Conservation (phyloP, 2,329 filamentous ascomycete species). For the Colletotrichum trifolii region DNA sequence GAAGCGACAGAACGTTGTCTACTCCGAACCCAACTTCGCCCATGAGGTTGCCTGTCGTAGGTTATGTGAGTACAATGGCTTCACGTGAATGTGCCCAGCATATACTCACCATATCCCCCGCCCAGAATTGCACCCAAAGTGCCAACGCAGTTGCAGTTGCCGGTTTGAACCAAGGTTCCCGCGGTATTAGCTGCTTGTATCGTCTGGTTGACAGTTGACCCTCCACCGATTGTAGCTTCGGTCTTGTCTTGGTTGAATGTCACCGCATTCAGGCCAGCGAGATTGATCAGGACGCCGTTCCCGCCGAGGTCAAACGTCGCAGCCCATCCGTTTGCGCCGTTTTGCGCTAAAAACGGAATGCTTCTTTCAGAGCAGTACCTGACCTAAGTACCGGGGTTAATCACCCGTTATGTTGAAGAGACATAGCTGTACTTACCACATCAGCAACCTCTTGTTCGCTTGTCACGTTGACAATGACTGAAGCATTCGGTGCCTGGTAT, state of each 20-base stretch:
- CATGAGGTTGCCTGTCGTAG: background rate
- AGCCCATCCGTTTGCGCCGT: slow-evolving; percentile 38
- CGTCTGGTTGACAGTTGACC: slow-evolving; percentile 31
- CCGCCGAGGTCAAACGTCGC: slow-evolving; percentile 29
- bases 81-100: background rate
- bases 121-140: slow-evolving; percentile 30
- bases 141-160: slow-evolving; percentile 26
- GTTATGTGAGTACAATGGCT: background rate
- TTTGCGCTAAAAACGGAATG: slow-evolving; percentile 33
- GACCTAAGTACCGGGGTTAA: background rate
- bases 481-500: slow-evolving; percentile 10
- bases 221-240: slow-evolving; percentile 36
- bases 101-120: slow-evolving; percentile 19
- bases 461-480: slow-evolving; percentile 16
- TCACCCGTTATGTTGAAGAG: background rate
- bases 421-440: background rate
- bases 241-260: slow-evolving; percentile 35
- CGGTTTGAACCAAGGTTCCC: slow-evolving; percentile 34
- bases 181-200: slow-evolving; percentile 25
- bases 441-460: slow-evolving; percentile 17
- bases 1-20: slow-evolving; percentile 52
- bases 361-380: slow-evolving; percentile 24
- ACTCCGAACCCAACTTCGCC: slow-evolving; percentile 38
- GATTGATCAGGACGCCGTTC: slow-evolving; percentile 40
- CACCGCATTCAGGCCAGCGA: slow-evolving; percentile 39